These are phyloP conservation scores for Tolypocladium ovalisporum DNA, from an alignment of 2,329 filamentous ascomycete species.

Conservation along the genomic window DNA sequence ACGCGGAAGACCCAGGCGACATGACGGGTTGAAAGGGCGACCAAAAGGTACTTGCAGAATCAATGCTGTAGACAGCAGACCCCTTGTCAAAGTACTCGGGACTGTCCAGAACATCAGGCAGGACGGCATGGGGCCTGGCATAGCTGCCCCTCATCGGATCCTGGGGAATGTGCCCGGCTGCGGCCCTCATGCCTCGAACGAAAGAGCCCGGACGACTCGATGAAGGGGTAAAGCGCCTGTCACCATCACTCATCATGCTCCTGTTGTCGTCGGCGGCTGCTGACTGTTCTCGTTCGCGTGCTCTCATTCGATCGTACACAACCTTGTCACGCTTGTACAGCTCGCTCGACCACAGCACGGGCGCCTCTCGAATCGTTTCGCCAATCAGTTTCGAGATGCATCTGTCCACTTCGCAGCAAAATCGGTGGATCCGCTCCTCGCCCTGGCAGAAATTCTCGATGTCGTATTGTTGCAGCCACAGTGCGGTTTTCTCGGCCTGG, in stretches of 20 bases:
- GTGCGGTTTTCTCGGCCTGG: constrained; percentile 72
- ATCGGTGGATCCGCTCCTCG: constrained; percentile 88
- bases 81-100: constrained; percentile 60
- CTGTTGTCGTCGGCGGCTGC: constrained; percentile 38
- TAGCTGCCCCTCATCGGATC: constrained; percentile 56
- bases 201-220: constrained; percentile 39
- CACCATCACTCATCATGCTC: constrained; percentile 44
- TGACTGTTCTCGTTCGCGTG: constrained; percentile 34
- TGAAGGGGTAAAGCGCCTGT: constrained; percentile 32
- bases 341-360: constrained; percentile 86
- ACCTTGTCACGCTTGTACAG: constrained; percentile 71
- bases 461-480: constrained; percentile 71
- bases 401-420: constrained; percentile 80
- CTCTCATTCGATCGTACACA: constrained; percentile 37
- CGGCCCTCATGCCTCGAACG: constrained; percentile 48
- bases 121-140: constrained; percentile 43
- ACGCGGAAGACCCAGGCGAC: constrained; percentile 49
- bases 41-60: constrained; percentile 76
- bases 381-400: constrained; percentile 80
- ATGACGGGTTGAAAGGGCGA: constrained; percentile 68
- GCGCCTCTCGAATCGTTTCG: constrained; percentile 72
- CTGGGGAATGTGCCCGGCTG: constrained; percentile 58
- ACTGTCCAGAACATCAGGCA: constrained; percentile 57
- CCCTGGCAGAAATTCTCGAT: constrained; percentile 92
- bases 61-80: constrained; percentile 60